These are phyloP conservation scores for Adansonia gregorii DNA, from an alignment of 441 rosid species.

Conservation along the genomic window DNA sequence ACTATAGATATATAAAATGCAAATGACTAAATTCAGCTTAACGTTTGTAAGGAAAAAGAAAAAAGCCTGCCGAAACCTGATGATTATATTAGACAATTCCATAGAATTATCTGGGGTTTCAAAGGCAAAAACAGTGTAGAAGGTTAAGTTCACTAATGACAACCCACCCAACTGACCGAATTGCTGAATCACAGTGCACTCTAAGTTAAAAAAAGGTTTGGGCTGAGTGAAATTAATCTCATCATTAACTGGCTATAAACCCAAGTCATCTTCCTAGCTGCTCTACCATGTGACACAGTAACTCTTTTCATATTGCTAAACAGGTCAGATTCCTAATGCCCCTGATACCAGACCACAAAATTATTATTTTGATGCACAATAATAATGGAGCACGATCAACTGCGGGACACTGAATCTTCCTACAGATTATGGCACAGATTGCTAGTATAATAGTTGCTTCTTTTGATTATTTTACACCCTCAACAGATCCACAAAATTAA, in stretches of 20 bases:
- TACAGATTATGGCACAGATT: neutral
- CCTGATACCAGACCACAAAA: neutral
- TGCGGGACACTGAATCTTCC: neutral
- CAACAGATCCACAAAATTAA: neutral
- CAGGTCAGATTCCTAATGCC: neutral
- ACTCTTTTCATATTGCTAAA: neutral
- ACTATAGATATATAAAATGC: neutral
- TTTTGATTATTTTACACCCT: neutral
- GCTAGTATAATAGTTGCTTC: neutral
- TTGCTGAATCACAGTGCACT: neutral
- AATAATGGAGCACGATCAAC: neutral
- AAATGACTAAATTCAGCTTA: neutral
- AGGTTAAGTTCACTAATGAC: constrained; percentile 1
- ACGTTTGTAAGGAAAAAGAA: neutral
- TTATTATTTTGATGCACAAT: constrained; percentile 1
- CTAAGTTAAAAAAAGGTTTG: neutral
- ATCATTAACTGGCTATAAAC: neutral
- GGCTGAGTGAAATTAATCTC: neutral
- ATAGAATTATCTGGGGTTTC: neutral
- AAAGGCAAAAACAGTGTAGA: neutral
- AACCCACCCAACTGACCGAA: neutral
- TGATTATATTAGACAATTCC: neutral
- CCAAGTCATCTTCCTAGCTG: neutral
- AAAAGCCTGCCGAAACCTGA: neutral
- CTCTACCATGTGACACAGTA: constrained; percentile 1